Conservation (phyloP, 495 filamentous ascomycete genomes). For the Penicillium simplicissimum region DNA sequence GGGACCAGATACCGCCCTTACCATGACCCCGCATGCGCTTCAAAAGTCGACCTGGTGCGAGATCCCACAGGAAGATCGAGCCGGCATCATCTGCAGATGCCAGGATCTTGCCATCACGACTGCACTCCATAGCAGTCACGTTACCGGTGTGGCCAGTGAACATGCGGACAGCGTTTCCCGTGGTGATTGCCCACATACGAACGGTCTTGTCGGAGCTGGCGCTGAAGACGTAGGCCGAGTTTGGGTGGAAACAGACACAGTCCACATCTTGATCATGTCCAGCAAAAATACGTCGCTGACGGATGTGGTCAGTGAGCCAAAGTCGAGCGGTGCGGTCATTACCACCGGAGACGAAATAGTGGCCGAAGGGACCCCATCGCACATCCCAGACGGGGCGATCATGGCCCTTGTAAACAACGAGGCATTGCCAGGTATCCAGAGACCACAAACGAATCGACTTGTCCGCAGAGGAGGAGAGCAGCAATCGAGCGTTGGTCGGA, state of each 20-base stretch:
- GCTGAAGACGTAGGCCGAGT: slow-evolving; percentile 89
- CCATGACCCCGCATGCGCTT: slow-evolving; percentile 94
- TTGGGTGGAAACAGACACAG: slow-evolving; percentile 85
- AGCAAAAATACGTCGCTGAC: slow-evolving; percentile 81
- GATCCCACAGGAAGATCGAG: slow-evolving; percentile 90
- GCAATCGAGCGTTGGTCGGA: slow-evolving; percentile 65
- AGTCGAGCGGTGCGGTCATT: slow-evolving; percentile 88
- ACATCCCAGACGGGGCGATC: slow-evolving; percentile 86
- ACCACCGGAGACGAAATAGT: slow-evolving; percentile 88
- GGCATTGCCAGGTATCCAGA: slow-evolving; percentile 80
- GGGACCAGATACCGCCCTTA: slow-evolving; percentile 88
- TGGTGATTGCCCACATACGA: slow-evolving; percentile 93
- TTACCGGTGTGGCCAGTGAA: slow-evolving; percentile 89
- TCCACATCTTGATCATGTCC: slow-evolving; percentile 92
- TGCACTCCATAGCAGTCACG: slow-evolving; percentile 78
- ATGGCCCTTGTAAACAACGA: slow-evolving; percentile 91
- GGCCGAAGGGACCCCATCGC: slow-evolving; percentile 88
- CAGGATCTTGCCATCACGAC: slow-evolving; percentile 81
- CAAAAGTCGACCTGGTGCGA: slow-evolving; percentile 74
- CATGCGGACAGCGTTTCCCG: slow-evolving; percentile 80
- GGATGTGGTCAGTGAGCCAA: slow-evolving; percentile 88
- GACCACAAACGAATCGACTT: slow-evolving; percentile 90
- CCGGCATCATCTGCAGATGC: slow-evolving; percentile 85
- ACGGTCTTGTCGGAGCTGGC: slow-evolving; percentile 87
- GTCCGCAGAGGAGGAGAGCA: slow-evolving; percentile 87